A percentile compares a stretch with the other conserved stretches of the same genome.
Evolutionary conservation across 163 green algal genomes (phyloP).

Genomic region (Chlamydomonas reinhardtii): DNA sequence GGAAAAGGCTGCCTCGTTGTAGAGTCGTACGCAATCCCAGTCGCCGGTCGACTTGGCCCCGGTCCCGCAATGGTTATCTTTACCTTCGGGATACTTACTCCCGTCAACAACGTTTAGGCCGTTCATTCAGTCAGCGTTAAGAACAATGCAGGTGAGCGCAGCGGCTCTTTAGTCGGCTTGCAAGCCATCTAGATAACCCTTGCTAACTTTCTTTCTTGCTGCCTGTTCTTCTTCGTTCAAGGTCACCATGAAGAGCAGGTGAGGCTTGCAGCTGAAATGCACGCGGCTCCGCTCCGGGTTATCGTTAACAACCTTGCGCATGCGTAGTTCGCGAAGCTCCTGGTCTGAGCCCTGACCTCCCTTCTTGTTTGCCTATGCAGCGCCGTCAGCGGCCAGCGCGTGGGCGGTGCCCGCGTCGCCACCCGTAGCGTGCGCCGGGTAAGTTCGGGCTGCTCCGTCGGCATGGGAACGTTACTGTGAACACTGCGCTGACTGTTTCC

Average conservation of each 20-base stretch:
- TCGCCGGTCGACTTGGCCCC: too few relatives aligned
- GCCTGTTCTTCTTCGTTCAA: background rate
- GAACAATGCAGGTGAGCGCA: too few relatives aligned
- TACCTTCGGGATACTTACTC: too few relatives aligned
- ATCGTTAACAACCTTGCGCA: background rate
- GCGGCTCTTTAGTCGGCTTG: too few relatives aligned
- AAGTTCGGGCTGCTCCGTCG: background rate
- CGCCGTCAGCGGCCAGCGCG: slow-evolving; percentile 20
- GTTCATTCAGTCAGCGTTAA: too few relatives aligned
- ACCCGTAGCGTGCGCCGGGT: slow-evolving; percentile 32
- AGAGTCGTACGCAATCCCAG: too few relatives aligned
- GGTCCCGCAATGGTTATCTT: too few relatives aligned
- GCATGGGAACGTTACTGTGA: background rate
- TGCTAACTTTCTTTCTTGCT: too few relatives aligned
- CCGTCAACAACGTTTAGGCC: too few relatives aligned
- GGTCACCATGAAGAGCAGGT: slow-evolving; percentile 46
- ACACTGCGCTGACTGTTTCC: background rate
- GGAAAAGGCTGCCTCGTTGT: too few relatives aligned
- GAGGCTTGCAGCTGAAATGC: background rate
- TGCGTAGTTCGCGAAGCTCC: background rate
- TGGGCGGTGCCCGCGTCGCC: slow-evolving; percentile 25
- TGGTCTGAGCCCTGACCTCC: background rate
- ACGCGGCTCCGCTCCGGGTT: too few relatives aligned
- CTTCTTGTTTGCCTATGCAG: background rate
- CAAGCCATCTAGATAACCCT: too few relatives aligned